Evolutionary conservation across 1,139 yeast species (phyloP).

Genomic region (Sporopachydermia cereana): DNA sequence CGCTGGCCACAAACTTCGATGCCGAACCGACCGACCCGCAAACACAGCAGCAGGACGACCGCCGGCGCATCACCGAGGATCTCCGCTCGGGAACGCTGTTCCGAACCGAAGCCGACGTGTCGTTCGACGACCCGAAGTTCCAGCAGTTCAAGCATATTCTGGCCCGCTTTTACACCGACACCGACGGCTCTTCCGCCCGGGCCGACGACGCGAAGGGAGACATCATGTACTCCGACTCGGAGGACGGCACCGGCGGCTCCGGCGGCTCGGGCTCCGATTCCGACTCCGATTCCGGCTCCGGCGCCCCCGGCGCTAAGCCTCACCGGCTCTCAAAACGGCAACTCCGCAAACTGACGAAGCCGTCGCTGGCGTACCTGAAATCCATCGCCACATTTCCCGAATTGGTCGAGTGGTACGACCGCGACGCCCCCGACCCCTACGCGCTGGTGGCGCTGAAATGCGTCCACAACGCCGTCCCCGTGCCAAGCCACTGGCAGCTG

Average conservation of each 20-base stretch:
- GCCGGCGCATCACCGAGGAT: constrained; percentile 7
- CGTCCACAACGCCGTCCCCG: constrained; percentile 55
- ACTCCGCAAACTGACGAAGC: constrained; percentile 37
- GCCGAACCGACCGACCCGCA: no score
- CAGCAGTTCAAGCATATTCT: constrained; percentile 33
- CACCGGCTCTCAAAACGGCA: constrained; percentile 29
- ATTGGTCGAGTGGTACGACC: constrained; percentile 77
- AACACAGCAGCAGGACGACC: constrained; percentile 8
- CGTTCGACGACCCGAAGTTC: constrained; percentile 28
- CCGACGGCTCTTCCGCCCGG: constrained; percentile 12
- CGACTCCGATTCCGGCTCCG: constrained; percentile 15
- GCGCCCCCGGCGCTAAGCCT: constrained; percentile 10
- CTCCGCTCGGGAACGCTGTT: constrained; percentile 11
- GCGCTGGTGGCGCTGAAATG: constrained; percentile 55
- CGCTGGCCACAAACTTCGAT: constrained; percentile 6
- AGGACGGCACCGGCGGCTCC: no score
- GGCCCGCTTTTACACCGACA: constrained; percentile 28
- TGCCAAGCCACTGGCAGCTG: constrained; percentile 77
- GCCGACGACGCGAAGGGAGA: constrained; percentile 19
- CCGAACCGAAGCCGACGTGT: constrained; percentile 19
- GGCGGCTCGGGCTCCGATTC: constrained; percentile 16
- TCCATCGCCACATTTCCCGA: constrained; percentile 52
- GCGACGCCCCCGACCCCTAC: constrained; percentile 72
- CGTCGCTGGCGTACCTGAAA: constrained; percentile 61
- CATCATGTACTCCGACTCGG: constrained; percentile 26